Evolutionary conservation across 2,329 filamentous ascomycete species (phyloP).

Genomic region (Madurella mycetomatis): DNA sequence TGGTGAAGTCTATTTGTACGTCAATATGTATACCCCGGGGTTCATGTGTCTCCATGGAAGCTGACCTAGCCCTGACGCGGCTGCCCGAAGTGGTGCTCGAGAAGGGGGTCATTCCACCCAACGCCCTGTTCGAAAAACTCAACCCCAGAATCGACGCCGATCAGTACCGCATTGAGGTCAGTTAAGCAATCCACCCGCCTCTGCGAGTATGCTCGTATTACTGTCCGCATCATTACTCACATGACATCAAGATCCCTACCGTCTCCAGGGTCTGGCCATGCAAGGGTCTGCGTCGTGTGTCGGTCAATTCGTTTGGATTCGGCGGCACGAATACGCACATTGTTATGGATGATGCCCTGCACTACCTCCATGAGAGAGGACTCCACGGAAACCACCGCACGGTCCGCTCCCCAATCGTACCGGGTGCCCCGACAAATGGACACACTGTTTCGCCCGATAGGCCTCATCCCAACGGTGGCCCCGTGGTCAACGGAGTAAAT

Average conservation of each 20-base stretch:
- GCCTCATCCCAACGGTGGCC: not conserved
- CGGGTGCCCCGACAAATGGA: too few relatives aligned
- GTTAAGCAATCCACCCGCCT: not conserved
- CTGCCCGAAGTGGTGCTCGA: conserved; percentile 17
- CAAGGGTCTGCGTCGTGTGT: conserved; percentile 17
- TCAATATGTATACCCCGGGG: too few relatives aligned
- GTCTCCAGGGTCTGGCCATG: conserved; percentile 10
- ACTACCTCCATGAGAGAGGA: not conserved
- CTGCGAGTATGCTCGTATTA: not conserved
- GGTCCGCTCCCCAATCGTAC: too few relatives aligned
- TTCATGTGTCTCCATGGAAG: too few relatives aligned
- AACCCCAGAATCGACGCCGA: conserved; percentile 22
- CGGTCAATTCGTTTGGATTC: conserved; percentile 31
- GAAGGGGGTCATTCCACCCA: conserved; percentile 21
- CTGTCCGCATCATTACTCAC: not conserved
- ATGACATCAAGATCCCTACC: not conserved
- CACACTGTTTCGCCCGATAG: not conserved
- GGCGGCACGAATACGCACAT: conserved; percentile 31
- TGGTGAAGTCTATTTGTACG: conserved; percentile 21
- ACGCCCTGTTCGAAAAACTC: conserved; percentile 14
- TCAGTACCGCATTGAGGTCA: conserved; percentile 11
- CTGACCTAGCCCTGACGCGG: too few relatives aligned
- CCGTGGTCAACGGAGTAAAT: too few relatives aligned
- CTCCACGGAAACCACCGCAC: not conserved
- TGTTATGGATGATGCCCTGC: conserved; percentile 23